Evolutionary conservation across 345 rosid genomes (phyloP).

Genomic region (Salix purpurea): DNA sequence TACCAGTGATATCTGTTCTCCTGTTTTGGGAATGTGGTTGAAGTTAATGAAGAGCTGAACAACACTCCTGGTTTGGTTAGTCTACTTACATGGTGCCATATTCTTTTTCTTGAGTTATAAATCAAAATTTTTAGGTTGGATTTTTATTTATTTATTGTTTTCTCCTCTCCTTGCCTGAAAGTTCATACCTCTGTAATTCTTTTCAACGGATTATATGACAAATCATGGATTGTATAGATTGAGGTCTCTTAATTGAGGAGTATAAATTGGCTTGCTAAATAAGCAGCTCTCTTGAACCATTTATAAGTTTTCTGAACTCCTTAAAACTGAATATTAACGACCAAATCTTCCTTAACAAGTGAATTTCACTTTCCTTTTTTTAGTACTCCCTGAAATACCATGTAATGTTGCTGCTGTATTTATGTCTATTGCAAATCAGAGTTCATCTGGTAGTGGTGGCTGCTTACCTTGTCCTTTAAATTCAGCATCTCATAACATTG

Average conservation of each 20-base stretch:
- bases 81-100: constrained; percentile 12
- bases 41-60: constrained; percentile 61
- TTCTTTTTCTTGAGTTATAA: not conserved
- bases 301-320: not conserved
- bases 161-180: not conserved
- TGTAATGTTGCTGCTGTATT: not conserved
- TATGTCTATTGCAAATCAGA: not conserved
- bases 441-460: not conserved
- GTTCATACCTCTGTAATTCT: not conserved
- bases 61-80: constrained; percentile 78
- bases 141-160: not conserved
- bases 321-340: not conserved
- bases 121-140: not conserved
- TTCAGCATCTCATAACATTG: not conserved
- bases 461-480: not conserved
- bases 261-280: not conserved
- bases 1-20: constrained; percentile 87
- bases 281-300: not conserved
- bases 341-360: not conserved
- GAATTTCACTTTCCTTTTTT: not conserved
- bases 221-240: not conserved
- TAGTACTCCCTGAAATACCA: not conserved
- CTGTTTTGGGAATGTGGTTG: constrained; percentile 81
- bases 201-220: not conserved
- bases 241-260: not conserved